Conservation (phyloP, 2,329 filamentous ascomycete species). For the Colletotrichum sp. region DNA sequence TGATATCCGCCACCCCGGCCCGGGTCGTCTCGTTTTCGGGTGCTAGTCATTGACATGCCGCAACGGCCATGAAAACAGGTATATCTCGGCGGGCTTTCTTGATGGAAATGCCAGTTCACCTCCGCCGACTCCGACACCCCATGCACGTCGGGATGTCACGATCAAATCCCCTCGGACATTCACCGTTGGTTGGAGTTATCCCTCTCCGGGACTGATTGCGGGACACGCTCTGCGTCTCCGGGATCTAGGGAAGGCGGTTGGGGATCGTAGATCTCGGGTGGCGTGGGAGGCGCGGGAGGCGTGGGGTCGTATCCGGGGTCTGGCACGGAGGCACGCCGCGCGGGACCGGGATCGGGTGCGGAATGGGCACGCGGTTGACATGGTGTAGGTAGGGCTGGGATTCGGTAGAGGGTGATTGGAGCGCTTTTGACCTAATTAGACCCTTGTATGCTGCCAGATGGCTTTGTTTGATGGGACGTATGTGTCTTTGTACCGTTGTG, state of each 20-base stretch:
- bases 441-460: neutral
- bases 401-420: neutral
- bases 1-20: neutral
- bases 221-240: neutral
- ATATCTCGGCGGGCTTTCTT: neutral
- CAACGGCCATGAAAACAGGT: neutral
- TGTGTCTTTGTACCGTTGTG: neutral
- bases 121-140: neutral
- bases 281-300: neutral
- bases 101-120: neutral
- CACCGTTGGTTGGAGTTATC: neutral
- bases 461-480: neutral
- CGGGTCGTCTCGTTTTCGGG: neutral
- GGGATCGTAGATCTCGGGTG: neutral
- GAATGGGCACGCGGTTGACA: neutral
- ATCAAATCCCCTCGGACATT: neutral
- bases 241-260: neutral
- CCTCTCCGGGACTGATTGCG: neutral
- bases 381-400: neutral
- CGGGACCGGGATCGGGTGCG: neutral
- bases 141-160: neutral
- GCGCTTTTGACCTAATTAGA: neutral
- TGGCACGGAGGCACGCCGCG: neutral
- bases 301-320: neutral
- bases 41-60: neutral